A percentile compares a stretch with the other conserved stretches of the same genome.
These are phyloP conservation scores for Gautieria morchelliformis DNA, from an alignment of 768 basidiomycete species.

Conservation along the genomic window DNA sequence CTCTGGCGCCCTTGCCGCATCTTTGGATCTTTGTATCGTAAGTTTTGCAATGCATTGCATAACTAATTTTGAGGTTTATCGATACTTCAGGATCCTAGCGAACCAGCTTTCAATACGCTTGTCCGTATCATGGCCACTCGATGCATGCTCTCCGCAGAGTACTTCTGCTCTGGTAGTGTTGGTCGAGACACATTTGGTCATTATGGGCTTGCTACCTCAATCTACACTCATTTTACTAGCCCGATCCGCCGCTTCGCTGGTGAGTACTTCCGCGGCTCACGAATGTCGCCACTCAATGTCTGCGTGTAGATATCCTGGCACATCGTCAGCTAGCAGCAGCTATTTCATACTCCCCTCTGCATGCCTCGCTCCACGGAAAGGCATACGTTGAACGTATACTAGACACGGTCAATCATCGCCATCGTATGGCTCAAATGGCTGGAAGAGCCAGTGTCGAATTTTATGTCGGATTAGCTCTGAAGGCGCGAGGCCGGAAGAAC, in stretches of 20 bases:
- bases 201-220: conserved; percentile 93
- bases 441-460: conserved; percentile 95
- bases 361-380: conserved; percentile 83
- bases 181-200: conserved; percentile 88
- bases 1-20: conserved; percentile 81
- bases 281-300: background rate
- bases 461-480: conserved; percentile 89
- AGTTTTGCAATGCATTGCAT: conserved; percentile 19
- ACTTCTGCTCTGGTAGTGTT: conserved; percentile 94
- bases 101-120: conserved; percentile 92
- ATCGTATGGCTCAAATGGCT: conserved; percentile 97
- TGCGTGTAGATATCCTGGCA: conserved; percentile 69
- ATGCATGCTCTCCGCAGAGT: conserved; percentile 97
- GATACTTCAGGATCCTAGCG: conserved; percentile 53
- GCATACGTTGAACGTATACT: conserved; percentile 78
- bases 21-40: conserved; percentile 81
- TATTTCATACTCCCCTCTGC: conserved; percentile 74
- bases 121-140: conserved; percentile 99
- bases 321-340: conserved; percentile 91
- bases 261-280: conserved; percentile 22
- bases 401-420: conserved; percentile 80
- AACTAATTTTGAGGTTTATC: background rate
- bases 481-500: conserved; percentile 41
- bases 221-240: conserved; percentile 98
- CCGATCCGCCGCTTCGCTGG: conserved; percentile 95